A percentile compares a stretch with the other conserved stretches of the same genome.
phyloP scores from a whole-genome alignment of 306 rosid genomes.

The Acacia melanoxylon region DNA sequence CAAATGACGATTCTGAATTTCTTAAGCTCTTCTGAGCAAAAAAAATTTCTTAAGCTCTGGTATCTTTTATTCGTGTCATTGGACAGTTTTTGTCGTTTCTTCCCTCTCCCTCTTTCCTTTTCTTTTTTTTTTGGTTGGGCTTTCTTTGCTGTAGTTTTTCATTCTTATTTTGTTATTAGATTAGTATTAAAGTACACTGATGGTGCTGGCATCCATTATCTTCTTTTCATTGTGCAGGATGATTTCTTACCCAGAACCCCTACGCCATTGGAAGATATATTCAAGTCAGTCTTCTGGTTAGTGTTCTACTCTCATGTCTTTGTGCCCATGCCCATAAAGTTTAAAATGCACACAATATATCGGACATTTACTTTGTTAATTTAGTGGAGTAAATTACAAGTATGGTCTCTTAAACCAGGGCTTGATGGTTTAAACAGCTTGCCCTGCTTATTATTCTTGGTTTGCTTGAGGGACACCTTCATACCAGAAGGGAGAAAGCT shows the following conservation, averaged over 20 bases:
- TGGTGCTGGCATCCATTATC: background rate
- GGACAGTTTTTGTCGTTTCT: slow-evolving; percentile 1
- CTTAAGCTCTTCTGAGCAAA: background rate
- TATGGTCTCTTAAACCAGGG: slow-evolving; percentile 63
- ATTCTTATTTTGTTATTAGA: background rate
- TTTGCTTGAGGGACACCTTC: slow-evolving; percentile 96
- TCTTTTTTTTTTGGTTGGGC: background rate
- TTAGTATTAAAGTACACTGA: slow-evolving; percentile 9
- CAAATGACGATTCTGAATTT: background rate
- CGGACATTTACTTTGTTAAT: slow-evolving; percentile 8
- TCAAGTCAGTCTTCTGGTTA: slow-evolving; percentile 88
- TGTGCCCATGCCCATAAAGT: background rate
- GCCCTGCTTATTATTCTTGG: slow-evolving; percentile 90
- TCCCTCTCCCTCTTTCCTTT: background rate
- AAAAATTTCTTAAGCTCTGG: background rate
- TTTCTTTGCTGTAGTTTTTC: background rate
- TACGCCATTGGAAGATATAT: slow-evolving; percentile 92
- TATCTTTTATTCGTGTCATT: background rate
- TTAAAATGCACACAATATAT: slow-evolving; percentile 10
- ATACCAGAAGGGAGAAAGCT: slow-evolving; percentile 85
- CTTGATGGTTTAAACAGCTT: slow-evolving; percentile 82
- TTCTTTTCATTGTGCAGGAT: slow-evolving; percentile 52
- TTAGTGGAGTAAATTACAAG: slow-evolving; percentile 45
- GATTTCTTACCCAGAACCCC: slow-evolving; percentile 97
- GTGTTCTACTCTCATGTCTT: slow-evolving; percentile 31